Evolutionary conservation across 495 filamentous ascomycete species (phyloP), one percentile per base, ranked within the genome.

Genomic region (Talaromyces ruber): DNA sequence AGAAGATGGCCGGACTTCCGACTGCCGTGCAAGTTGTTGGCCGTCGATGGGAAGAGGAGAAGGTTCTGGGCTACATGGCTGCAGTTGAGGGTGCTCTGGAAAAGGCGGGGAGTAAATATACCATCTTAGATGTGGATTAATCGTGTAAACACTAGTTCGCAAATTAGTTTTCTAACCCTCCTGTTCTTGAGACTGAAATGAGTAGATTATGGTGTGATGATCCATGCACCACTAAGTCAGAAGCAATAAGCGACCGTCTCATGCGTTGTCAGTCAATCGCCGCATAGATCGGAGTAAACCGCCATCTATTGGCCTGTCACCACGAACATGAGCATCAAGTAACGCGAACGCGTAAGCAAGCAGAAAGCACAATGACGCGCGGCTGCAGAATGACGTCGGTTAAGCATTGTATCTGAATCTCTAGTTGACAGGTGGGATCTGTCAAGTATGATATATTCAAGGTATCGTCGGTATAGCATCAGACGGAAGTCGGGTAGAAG

Each of bases 21-120:
- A 92, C 96, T 3, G 92, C 81, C 0, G 84, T 97, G 37, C 94
- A 97, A 73, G 78, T 97, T 6, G 88, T 97, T 0, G 93, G 92
- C 7, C 82, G 88, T 60, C 80, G 92, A 30, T 80, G 96, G 69
- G 83, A 96, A 71, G 93, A 98, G 72, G 94, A 97, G 79, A 95
- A 95, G 75, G 91, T 97, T 12, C 74, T 97, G 63, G 87, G 88
- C 0, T 80, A 89, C 22, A 97, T 98, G 93, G 80, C 88, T 67
- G 81, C 81, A 56, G 75, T 95, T 7, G 88, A 96, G 71, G 78
- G 83, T 63, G 88, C 86, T 0, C 71, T 96, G 43, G 88, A 87
- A n/a, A 70, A 69, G 14, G 71, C 84, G 21, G 81, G 80, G 21
- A 74, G 72, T 39, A 86, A 80, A 65, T 95, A 93, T 69, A 63